Percentiles rank a stretch among this genome's conserved stretches.
These are phyloP conservation scores for Xenoacremonium recifei DNA, from an alignment of 2,329 filamentous ascomycete species.

Conservation along the genomic window DNA sequence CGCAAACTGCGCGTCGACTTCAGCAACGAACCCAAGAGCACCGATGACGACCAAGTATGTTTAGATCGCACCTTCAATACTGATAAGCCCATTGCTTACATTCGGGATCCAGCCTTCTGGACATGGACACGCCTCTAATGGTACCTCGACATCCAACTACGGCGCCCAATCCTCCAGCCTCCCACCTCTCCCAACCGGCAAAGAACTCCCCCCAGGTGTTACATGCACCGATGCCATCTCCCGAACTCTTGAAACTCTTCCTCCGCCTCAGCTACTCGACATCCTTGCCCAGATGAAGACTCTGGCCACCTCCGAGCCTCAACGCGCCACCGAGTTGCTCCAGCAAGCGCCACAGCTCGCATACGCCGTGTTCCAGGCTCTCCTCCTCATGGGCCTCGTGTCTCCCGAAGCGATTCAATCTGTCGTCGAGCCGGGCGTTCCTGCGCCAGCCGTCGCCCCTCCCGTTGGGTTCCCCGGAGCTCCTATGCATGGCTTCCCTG, in stretches of 20 bases:
- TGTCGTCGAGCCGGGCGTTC: conserved; percentile 66
- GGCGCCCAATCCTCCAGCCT: conserved; percentile 50
- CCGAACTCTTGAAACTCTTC: conserved; percentile 81
- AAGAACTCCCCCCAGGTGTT: conserved; percentile 78
- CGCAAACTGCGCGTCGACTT: conserved; percentile 94
- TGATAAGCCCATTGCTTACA: too few relatives aligned
- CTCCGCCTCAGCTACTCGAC: conserved; percentile 85
- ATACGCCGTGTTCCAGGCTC: conserved; percentile 92
- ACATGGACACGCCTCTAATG: conserved; percentile 31
- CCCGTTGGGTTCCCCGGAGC: conserved; percentile 33
- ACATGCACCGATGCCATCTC: conserved; percentile 90
- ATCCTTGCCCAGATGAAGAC: conserved; percentile 94
- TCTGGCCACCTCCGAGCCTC: conserved; percentile 77
- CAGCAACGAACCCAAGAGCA: conserved; percentile 83
- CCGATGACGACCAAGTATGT: conserved; percentile 49
- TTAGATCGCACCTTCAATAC: neutral
- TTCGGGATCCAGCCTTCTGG: conserved; percentile 20
- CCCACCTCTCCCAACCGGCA: conserved; percentile 79
- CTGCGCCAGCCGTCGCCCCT: conserved; percentile 32
- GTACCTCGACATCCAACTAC: conserved; percentile 30
- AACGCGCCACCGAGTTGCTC: conserved; percentile 81
- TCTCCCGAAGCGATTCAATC: conserved; percentile 79
- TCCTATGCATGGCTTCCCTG: conserved; percentile 35
- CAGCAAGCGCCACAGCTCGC: conserved; percentile 87
- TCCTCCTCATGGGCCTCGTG: conserved; percentile 89